These are phyloP conservation scores for Paecilomyces sp. DNA, from an alignment of 2,329 filamentous ascomycete genomes.

Conservation along the genomic window DNA sequence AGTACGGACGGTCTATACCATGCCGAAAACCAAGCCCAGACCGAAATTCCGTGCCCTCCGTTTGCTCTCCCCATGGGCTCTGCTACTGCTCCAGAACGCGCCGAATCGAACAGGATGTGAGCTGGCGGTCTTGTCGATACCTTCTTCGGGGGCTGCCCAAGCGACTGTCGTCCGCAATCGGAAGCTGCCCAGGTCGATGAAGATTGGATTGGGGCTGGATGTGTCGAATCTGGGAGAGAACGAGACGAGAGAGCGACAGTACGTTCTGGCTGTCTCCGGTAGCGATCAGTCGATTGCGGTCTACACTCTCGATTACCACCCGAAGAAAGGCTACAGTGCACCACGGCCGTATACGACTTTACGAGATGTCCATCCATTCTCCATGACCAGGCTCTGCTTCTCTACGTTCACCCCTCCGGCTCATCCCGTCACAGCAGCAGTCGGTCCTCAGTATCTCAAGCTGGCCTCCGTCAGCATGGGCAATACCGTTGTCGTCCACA, in stretches of 20 bases:
- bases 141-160: slow-evolving; percentile 17
- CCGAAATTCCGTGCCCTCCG: slow-evolving; percentile 51
- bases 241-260: slow-evolving; percentile 61
- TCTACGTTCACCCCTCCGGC: slow-evolving; percentile 46
- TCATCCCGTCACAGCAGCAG: slow-evolving; percentile 41
- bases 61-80: slow-evolving; percentile 47
- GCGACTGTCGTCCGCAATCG: slow-evolving; percentile 45
- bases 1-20: slow-evolving; percentile 30
- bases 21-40: slow-evolving; percentile 29
- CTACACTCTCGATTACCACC: slow-evolving; percentile 65
- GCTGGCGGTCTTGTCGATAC: slow-evolving; percentile 40
- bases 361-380: slow-evolving; percentile 49
- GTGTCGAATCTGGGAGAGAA: slow-evolving; percentile 60
- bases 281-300: slow-evolving; percentile 73
- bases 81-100: slow-evolving; percentile 51
- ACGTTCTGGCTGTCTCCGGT: slow-evolving; percentile 71
- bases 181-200: slow-evolving; percentile 60
- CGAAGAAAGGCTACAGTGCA: slow-evolving; percentile 35
- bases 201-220: slow-evolving; percentile 70
- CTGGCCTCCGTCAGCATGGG: slow-evolving; percentile 76
- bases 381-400: slow-evolving; percentile 51
- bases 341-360: slow-evolving; percentile 47
- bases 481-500: slow-evolving; percentile 73
- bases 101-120: slow-evolving; percentile 50
- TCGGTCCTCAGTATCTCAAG: slow-evolving; percentile 57